Base-by-base conservation (phyloP, 768 basidiomycete genomes). In the Mycena venus region DNA sequence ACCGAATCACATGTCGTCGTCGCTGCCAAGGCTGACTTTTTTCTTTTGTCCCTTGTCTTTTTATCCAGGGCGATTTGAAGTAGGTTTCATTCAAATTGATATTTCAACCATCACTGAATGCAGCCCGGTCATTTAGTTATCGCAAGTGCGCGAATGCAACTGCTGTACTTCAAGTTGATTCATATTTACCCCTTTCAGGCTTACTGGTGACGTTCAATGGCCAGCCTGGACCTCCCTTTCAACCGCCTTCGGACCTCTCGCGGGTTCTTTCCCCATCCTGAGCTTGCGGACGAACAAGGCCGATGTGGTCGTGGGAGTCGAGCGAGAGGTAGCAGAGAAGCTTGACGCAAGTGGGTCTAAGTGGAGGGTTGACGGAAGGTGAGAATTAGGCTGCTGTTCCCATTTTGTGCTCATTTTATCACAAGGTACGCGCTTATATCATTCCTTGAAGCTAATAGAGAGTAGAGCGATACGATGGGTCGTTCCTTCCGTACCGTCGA, bases 271-370 rank as follows among this genome's bases (percentile, higher is more conserved):
- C 84, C 93, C 94, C 0, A 80, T 98, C 10, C 84, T 99, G 29
- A 96, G 95, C 79, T 84, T 99, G 71, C 90, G 98, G 21, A 99
- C 98, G 1, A 96, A 94, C 86, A 99, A 99, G 82, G 98, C 98
- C 0, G 97, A 99, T 79, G 96, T 98, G 2, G 94, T 93, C 8
- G 96, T 95, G 29, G 98, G 96, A 0, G 87, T 99, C 3, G 84
- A 88, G 1, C 86, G 91, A 76, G 93, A 92, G 0, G 84, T 91
- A 1, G 95, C 91, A 0, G 92, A 94, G 73, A 84, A 87, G 61
- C 84, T 97, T 4, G 94, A 96, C 78, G 82, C 83, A 34, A 88
- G 86, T 56, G 92, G 86, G 8, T 89, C 90, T 79, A 91, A 90
- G 71, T 97, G 96, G 96, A 85, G 95, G 62, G 88, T 92, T 10